These are phyloP conservation scores for Hamamelis virginiana DNA, from an alignment of 164 flowering plant species.

Conservation along the genomic window DNA sequence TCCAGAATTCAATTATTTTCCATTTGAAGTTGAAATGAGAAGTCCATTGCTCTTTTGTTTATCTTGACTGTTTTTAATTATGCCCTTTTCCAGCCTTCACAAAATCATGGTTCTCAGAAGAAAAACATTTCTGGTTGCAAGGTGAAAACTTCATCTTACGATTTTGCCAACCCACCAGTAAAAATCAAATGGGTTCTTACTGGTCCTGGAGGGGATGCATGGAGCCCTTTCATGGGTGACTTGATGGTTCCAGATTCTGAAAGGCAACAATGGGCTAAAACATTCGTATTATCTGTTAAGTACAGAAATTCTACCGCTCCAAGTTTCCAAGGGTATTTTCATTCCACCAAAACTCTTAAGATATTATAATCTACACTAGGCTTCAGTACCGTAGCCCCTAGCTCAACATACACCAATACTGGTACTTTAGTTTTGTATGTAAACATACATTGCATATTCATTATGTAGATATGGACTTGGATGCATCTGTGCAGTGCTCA, in stretches of 20 bases:
- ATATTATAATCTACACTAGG: not conserved
- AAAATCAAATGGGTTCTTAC: slow-evolving; percentile 44
- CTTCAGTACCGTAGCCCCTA: not conserved
- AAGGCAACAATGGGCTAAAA: slow-evolving; percentile 39
- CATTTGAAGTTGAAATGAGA: not conserved
- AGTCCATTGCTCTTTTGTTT: not conserved
- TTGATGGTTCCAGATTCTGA: slow-evolving; percentile 31
- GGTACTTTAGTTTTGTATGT: too few relatives aligned
- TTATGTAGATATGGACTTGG: too few relatives aligned
- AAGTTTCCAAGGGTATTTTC: slow-evolving; percentile 9
- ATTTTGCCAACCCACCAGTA: slow-evolving; percentile 23
- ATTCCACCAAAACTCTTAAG: not conserved
- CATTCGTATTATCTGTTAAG: slow-evolving; percentile 21
- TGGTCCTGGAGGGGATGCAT: slow-evolving; percentile 33
- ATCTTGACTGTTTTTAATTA: not conserved
- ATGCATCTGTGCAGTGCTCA: too few relatives aligned
- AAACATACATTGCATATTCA: too few relatives aligned
- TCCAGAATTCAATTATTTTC: not conserved
- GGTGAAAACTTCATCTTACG: slow-evolving; percentile 8
- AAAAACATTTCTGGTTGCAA: slow-evolving; percentile 6
- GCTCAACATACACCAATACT: too few relatives aligned
- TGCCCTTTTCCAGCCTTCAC: slow-evolving; percentile 12
- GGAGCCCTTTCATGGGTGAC: slow-evolving; percentile 35
- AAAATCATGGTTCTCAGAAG: slow-evolving; percentile 6
- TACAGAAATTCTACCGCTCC: slow-evolving; percentile 7